Evolutionary conservation across 75 land plant genomes (phyloP), one percentile per base, ranked within the genome.

Genomic region (Cryptomeria japonica): DNA sequence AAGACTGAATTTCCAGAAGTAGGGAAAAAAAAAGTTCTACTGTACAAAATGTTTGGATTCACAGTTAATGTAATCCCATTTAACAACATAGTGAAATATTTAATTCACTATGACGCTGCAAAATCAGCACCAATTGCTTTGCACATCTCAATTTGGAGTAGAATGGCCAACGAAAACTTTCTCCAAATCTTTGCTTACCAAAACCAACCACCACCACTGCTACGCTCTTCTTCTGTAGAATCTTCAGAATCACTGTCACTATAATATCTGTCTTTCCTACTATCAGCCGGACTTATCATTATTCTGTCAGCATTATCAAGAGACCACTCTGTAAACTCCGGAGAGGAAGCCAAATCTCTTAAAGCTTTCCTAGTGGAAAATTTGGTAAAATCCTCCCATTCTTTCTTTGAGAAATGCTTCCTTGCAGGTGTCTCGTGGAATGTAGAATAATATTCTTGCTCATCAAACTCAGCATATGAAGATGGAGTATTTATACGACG

Each of bases 271-370:
- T 84, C 58, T 3, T 36, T 31, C 49, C 64, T 55, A 53, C 64
- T 19, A 15, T 55, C 39, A 84, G 68, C 85, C 44, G 97, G 99
- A 89, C 92, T 87, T 25, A 95, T 86, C 19, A 90, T 88, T 76
- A 97, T 92, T 84, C 96, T 92, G 19, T 96, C 97, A 39, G 97
- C 95, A 88, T 93, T 93, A 2, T 83, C 87, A 25, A 89, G 88
- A 70, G 96, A 94, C 99, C 99, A 98, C 58, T 85, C 90, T 85
- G 89, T 90, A 82, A 98, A 98, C 86, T 96, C 96, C 0, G 96
- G 96, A 13, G 99, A 93, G 32, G 95, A 89, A 82, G 93, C 93
- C 53, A 97, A 87, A 22, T 90, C 96, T 73, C 89, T 92, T 32
- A 98, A 53, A 19, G 95, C 96, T 75, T 89, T 91, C 39, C 90